These are phyloP conservation scores for Metschnikowia cerradonensis DNA, from an alignment of 805 yeast species.

Conservation along the genomic window DNA sequence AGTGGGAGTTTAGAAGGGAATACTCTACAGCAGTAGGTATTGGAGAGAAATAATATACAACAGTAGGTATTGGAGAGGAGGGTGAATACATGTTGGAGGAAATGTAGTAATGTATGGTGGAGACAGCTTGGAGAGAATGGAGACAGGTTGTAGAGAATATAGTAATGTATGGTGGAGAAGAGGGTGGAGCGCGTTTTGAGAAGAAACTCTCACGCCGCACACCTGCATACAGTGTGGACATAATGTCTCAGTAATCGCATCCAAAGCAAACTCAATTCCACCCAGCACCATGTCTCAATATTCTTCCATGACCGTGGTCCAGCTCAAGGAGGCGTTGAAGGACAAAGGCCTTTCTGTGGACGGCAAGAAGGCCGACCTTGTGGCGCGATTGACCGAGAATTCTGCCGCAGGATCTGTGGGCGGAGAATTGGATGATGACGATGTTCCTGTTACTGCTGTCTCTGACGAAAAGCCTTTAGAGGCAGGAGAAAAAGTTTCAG, in stretches of 20 bases:
- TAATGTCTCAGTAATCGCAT: neutral
- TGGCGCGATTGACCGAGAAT: slow-evolving; percentile 58
- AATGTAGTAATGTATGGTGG: no score
- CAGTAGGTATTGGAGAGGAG: no score
- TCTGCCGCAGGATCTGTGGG: slow-evolving; percentile 29
- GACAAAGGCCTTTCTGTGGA: slow-evolving; percentile 59
- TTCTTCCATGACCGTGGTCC: slow-evolving; percentile 71
- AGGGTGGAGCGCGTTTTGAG: neutral
- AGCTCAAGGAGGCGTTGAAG: slow-evolving; percentile 74
- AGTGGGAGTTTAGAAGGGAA: no score
- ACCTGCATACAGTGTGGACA: neutral
- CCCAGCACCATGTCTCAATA: slow-evolving; percentile 45
- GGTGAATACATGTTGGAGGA: no score
- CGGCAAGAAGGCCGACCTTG: slow-evolving; percentile 80
- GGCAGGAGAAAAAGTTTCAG: no score
- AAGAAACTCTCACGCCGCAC: neutral
- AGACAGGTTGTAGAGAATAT: no score
- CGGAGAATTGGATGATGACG: slow-evolving; percentile 3
- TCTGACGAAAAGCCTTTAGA: neutral
- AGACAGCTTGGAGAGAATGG: no score
- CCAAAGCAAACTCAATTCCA: neutral
- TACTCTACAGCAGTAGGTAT: no score
- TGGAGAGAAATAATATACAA: no score
- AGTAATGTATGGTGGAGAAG: no score
- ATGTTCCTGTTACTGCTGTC: neutral